phyloP scores from a whole-genome alignment of 345 rosid species.

The Streptanthus diversifolius region DNA sequence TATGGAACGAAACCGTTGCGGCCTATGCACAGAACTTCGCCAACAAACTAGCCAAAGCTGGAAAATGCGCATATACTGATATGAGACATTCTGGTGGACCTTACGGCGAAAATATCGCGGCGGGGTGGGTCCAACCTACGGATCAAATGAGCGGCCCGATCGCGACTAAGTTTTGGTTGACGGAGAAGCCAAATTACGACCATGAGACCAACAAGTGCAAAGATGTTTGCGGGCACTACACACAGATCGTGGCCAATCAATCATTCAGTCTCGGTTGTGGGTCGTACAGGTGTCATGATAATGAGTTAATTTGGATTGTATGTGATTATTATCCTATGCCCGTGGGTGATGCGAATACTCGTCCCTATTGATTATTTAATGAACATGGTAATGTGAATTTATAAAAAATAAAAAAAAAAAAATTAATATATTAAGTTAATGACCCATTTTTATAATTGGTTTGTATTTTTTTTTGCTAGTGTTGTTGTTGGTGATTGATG shows the following conservation, averaged over 20 bases:
- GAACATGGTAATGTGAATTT: neutral
- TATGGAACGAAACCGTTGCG: constrained; percentile 46
- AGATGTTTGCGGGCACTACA: constrained; percentile 55
- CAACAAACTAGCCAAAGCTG: constrained; percentile 9
- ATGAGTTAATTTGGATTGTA: constrained; percentile 42
- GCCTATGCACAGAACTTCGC: constrained; percentile 44
- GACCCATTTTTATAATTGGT: neutral
- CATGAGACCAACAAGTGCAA: constrained; percentile 44
- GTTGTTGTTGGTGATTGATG: too few relatives aligned
- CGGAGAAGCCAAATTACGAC: constrained; percentile 52
- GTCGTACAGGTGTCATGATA: constrained; percentile 46
- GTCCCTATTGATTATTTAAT: constrained; percentile 25
- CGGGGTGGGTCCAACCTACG: constrained; percentile 29
- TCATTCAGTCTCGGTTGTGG: constrained; percentile 62
- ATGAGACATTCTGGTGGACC: constrained; percentile 47
- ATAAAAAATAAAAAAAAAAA: neutral
- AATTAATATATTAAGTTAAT: neutral
- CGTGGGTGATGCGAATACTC: constrained; percentile 29
- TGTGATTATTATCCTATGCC: constrained; percentile 57
- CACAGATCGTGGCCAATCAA: constrained; percentile 63
- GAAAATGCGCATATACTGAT: constrained; percentile 22
- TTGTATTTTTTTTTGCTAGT: too few relatives aligned
- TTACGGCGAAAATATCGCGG: constrained; percentile 52
- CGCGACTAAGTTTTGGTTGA: constrained; percentile 50
- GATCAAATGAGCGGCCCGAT: constrained; percentile 33